phyloP scores from a whole-genome alignment of 83 land plant genomes.

The Diphasiastrum complanatum region DNA sequence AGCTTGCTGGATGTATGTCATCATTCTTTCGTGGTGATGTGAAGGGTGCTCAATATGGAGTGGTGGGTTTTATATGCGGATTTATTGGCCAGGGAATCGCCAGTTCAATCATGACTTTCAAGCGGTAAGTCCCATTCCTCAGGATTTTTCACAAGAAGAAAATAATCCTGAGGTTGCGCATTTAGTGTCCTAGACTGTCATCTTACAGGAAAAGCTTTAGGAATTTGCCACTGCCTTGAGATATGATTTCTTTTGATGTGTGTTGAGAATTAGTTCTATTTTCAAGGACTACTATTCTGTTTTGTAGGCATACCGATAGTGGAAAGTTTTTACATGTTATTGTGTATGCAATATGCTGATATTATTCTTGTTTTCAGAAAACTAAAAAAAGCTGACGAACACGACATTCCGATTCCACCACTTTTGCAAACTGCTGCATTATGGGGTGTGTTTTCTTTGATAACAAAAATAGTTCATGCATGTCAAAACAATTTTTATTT shows the following conservation, averaged over 20 bases:
- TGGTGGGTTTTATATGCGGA: slow-evolving; percentile 61
- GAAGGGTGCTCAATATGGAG: slow-evolving; percentile 71
- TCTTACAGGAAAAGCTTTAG: too few species aligned
- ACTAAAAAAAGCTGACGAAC: slow-evolving; percentile 56
- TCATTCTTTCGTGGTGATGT: slow-evolving; percentile 1
- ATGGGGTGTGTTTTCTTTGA: slow-evolving; percentile 58
- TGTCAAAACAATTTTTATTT: too few species aligned
- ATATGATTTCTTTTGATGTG: too few species aligned
- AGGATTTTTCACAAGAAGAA: background rate
- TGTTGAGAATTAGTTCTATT: too few species aligned
- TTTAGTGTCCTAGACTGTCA: too few species aligned
- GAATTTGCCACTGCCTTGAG: too few species aligned
- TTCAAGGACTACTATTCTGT: too few species aligned
- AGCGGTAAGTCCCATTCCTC: slow-evolving; percentile 38
- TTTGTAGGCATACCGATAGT: too few species aligned
- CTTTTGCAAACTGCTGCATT: slow-evolving; percentile 77
- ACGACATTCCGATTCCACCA: slow-evolving; percentile 81
- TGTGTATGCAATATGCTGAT: background rate
- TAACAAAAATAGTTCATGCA: too few species aligned
- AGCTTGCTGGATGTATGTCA: too few species aligned
- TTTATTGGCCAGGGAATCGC: slow-evolving; percentile 77
- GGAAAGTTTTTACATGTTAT: too few species aligned
- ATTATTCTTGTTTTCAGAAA: slow-evolving; percentile 40
- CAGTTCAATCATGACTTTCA: slow-evolving; percentile 74
- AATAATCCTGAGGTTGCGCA: too few species aligned